Base-by-base conservation (phyloP, 441 rosid species). In the Geranium incanum region DNA sequence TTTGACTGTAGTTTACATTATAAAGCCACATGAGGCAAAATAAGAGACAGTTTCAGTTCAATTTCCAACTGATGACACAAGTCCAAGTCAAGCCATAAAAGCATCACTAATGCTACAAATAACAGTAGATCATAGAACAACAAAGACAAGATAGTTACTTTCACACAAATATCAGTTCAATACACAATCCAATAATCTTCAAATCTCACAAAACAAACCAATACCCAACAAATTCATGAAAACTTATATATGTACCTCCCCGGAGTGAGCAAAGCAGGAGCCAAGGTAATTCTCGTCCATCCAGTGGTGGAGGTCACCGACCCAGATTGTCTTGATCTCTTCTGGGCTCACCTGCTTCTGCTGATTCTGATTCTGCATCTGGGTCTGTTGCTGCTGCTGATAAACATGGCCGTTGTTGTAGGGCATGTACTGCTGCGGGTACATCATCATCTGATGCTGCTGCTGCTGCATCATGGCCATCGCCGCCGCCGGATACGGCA, bases 401-500 rank as follows among this genome's bases (percentile, higher is more conserved):
- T 18, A 39, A 69, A 43, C 23, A 36, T 50, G 77, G 69, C 68
- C 80, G 36, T 64, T 75, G 73, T 88, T 75, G 73, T 88, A 86
- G 9, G 88, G 80, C 85, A 81, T 71, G 71, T 86, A 88, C 68
- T 85, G 93, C 13, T 82, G 88, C n/a, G 89, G 86, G 68, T 88
- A 88, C 88, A 88, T 85, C 93, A 88, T 85, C 87, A 86, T 84
- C 60, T 88, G 93, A 68, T 94, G 97, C 76, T 89, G 96, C 60
- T 88, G 93, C 69, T 94, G 97, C 76, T 89, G 96, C 97, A 86
- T 86, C 93, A 86, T 84, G 70, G 81, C 86, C 86, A 84, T 83
- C 16, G 88, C 86, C 5, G 90, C 87, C 18, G 84, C 81, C 13
- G 93, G 93, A 68, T 88, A 86, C 77, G 86, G 91, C 89, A 86